Conservation (phyloP, 202 grass and related monocot species). For the Carex arenaria region DNA sequence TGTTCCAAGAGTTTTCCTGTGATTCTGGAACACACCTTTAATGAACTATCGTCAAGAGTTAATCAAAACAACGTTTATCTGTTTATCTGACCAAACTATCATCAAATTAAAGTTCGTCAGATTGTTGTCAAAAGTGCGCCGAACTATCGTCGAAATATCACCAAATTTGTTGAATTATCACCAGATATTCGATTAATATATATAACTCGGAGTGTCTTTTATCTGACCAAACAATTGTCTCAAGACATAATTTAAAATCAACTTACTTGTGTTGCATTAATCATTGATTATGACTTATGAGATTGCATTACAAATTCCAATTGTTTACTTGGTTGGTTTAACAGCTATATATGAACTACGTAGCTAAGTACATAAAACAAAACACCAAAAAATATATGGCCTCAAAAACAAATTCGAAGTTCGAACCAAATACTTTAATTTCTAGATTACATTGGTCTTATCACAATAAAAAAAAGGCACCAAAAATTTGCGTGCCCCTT, state of each 20-base stretch:
- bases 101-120: too few relatives aligned
- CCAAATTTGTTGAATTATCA: too few relatives aligned
- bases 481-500: conserved; percentile 15
- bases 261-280: background rate
- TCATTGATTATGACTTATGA: background rate
- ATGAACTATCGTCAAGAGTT: background rate
- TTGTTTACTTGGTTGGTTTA: background rate
- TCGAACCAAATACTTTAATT: background rate
- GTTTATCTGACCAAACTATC: too few relatives aligned
- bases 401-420: background rate
- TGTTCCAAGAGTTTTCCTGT: too few relatives aligned
- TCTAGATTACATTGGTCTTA: conserved; percentile 9
- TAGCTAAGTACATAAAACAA: background rate
- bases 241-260: background rate
- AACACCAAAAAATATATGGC: background rate
- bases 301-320: background rate
- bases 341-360: too few relatives aligned
- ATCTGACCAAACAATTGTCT: too few relatives aligned
- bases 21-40: background rate
- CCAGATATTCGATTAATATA: too few relatives aligned
- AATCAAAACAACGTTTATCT: too few relatives aligned
- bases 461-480: conserved; percentile 11
- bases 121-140: too few relatives aligned
- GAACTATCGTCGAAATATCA: too few relatives aligned
- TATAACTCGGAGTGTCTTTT: too few relatives aligned